Evolutionary conservation across 495 filamentous ascomycete genomes (phyloP).

Genomic region (Lasiosphaeria hispida): DNA sequence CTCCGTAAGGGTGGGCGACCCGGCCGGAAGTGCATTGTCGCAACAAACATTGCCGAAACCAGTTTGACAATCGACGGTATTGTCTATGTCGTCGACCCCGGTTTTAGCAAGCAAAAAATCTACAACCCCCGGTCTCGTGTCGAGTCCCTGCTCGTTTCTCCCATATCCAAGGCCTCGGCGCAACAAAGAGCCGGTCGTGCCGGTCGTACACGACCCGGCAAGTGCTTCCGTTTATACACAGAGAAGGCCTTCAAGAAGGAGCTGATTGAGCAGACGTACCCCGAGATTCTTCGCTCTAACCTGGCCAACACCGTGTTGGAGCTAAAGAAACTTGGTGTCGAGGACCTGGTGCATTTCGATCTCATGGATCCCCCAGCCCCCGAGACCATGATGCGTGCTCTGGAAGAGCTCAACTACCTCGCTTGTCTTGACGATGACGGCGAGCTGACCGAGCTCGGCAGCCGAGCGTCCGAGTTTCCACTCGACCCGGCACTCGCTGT

Average conservation of each 20-base stretch:
- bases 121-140: constrained; percentile 97
- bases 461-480: constrained; percentile 91
- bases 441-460: constrained; percentile 79
- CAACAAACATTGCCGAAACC: constrained; percentile 98
- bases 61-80: constrained; percentile 98
- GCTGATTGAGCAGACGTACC: constrained; percentile 93
- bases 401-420: constrained; percentile 97
- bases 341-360: constrained; percentile 97
- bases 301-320: constrained; percentile 92
- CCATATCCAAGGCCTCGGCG: constrained; percentile 97
- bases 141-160: constrained; percentile 91
- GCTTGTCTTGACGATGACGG: constrained; percentile 97
- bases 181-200: constrained; percentile 98
- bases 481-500: constrained; percentile 93
- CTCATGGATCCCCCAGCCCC: constrained; percentile 98
- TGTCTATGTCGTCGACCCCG: constrained; percentile 97
- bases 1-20: constrained; percentile 72
- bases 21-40: constrained; percentile 91
- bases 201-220: constrained; percentile 94
- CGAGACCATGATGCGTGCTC: constrained; percentile 96
- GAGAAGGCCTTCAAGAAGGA: constrained; percentile 97
- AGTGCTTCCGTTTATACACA: constrained; percentile 96
- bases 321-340: constrained; percentile 93
- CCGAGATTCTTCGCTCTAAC: constrained; percentile 93
- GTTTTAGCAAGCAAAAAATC: constrained; percentile 99